Conservation (phyloP, 1,139 yeast genomes). For the Candida tropicalis region DNA sequence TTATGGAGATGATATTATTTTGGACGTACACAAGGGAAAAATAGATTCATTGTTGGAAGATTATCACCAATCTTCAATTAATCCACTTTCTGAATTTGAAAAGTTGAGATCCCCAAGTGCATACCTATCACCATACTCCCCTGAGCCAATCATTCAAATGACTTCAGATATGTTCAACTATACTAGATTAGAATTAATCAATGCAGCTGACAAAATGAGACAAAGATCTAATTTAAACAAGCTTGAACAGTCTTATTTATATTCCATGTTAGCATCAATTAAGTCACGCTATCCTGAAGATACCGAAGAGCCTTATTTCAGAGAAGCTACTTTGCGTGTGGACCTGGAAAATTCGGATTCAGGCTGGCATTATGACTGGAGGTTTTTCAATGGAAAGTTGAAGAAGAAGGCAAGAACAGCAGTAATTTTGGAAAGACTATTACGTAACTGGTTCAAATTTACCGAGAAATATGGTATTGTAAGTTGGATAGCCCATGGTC, state of each 20-base stretch:
- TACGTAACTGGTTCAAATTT: conserved; percentile 58
- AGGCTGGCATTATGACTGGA: conserved; percentile 31
- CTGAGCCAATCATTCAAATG: conserved; percentile 10
- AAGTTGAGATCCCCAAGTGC: background rate
- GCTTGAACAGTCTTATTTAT: conserved; percentile 10
- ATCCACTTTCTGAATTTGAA: conserved; percentile 17
- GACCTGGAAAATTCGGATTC: conserved; percentile 10
- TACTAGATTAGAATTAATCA: conserved; percentile 4
- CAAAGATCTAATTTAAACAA: conserved; percentile 2
- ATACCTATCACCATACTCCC: conserved; percentile 6
- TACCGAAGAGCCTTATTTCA: conserved; percentile 24
- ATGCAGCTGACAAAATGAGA: conserved; percentile 1
- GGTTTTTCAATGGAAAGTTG: conserved; percentile 25
- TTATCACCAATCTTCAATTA: conserved; percentile 7
- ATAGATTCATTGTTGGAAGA: background rate
- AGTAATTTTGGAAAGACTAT: conserved; percentile 27
- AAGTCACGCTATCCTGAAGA: conserved; percentile 9
- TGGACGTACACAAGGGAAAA: conserved; percentile 11
- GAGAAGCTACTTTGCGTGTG: conserved; percentile 22
- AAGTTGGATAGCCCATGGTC: conserved; percentile 66
- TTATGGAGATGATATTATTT: conserved; percentile 20
- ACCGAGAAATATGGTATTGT: conserved; percentile 41
- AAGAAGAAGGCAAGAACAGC: conserved; percentile 33
- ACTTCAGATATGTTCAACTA: conserved; percentile 9
- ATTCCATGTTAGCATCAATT: conserved; percentile 9